Evolutionary conservation across 768 basidiomycete genomes (phyloP), one percentile per base, ranked within the genome.

Genomic region (Termitomyces sp.): DNA sequence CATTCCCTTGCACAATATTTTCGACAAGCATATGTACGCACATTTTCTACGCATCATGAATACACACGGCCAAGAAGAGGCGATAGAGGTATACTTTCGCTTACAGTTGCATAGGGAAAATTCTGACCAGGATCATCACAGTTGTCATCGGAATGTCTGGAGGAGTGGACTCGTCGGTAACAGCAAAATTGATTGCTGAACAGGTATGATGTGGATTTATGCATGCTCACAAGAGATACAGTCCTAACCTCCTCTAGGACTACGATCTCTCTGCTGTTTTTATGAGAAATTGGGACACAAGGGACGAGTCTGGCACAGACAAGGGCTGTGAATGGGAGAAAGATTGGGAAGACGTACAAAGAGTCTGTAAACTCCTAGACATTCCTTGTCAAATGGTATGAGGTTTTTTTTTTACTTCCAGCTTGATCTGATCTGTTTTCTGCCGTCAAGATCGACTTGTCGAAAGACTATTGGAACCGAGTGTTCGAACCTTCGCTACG

Each of bases 241-340:
- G n/a, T 41, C 5, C 5, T 8, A 42, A 10, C 26, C 18, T 18
- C 36, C 36, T 24, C 14, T 44, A 93, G 88, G 87, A 89, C 59
- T 89, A 85, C 61, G 85, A 94, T 65, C 77, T 96, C 2, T 88
- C 89, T 41, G 92, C 92, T 12, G 81, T 97, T 1, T 98, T 88
- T 70, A 98, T 98, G 95, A 83, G 92, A 22, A 98, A 98, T 59
- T 98, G 95, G 95, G 90, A 93, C 64, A 88, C 87, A 2, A 79
- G 87, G 41, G 90, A 94, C 65, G 92, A 94, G 71, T 83, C 78
- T 26, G 87, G 83, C 18, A 80, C 85, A 0, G 90, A 90, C 65
- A 78, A 76, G n/a, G 89, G 90, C 3, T 98, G 95, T 64, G 92
- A 94, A 69, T 98, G 95, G 95, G 88, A 98, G 72, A 88, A 85